A percentile compares a stretch with the other conserved stretches of the same genome.
These are phyloP conservation scores for Trypanosoma mega DNA, from an alignment of 208 protist species.

Conservation along the genomic window DNA sequence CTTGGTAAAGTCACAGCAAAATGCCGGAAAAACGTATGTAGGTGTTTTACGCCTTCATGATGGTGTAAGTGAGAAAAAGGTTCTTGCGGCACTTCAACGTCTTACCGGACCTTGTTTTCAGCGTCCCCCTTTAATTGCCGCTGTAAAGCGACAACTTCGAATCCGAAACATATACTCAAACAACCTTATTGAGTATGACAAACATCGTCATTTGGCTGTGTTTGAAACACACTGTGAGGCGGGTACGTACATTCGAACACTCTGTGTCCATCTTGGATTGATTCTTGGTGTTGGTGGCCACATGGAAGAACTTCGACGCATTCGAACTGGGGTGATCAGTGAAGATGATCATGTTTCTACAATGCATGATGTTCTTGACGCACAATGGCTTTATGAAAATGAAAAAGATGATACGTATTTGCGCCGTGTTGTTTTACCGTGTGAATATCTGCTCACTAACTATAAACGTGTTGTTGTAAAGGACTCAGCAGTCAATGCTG, in stretches of 20 bases:
- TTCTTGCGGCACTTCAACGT: constrained; percentile 93
- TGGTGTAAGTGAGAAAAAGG: constrained; percentile 86
- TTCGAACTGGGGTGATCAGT: constrained; percentile 96
- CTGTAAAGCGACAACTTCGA: constrained; percentile 98
- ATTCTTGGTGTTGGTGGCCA: constrained; percentile 98
- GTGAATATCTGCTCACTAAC: constrained; percentile 97
- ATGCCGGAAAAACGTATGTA: constrained; percentile 99
- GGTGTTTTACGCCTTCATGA: constrained; percentile 97
- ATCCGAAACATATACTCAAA: constrained; percentile 99
- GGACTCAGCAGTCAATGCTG: constrained; percentile 98
- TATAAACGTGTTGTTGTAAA: constrained; percentile 99
- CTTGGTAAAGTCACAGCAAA: constrained; percentile 99
- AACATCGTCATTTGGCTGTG: constrained; percentile 95
- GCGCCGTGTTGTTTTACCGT: constrained; percentile 96
- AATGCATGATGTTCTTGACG: constrained; percentile 99
- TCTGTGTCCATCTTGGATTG: constrained; percentile 99
- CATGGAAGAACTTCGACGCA: constrained; percentile 99
- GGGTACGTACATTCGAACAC: constrained; percentile 99
- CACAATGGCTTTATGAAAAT: constrained; percentile 98
- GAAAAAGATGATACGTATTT: constrained; percentile 97
- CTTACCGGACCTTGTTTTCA: constrained; percentile 99
- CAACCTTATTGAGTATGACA: constrained; percentile 99
- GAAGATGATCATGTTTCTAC: constrained; percentile 97
- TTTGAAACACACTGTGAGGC: constrained; percentile 99
- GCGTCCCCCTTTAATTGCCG: constrained; percentile 98